phyloP scores from a whole-genome alignment of 116 monocot genomes.

The Phalaenopsis hybrid region DNA sequence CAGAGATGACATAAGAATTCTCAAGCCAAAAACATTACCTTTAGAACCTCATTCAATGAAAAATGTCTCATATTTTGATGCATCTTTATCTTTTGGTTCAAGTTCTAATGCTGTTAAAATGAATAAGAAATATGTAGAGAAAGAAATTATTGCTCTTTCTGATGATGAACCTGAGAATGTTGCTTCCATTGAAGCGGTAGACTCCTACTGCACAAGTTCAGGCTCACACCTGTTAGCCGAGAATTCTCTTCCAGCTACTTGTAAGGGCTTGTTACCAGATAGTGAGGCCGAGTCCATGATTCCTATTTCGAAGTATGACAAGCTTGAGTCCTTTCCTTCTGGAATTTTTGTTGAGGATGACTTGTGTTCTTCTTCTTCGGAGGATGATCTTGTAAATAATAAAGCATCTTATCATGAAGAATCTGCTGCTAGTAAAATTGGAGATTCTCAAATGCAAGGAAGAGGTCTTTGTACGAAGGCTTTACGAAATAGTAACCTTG shows the following conservation, averaged over 20 bases:
- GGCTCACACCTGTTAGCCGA: background rate
- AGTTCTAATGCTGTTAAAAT: constrained; percentile 5
- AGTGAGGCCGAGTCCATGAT: constrained; percentile 1
- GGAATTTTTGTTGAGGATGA: constrained; percentile 18
- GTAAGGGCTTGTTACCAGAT: constrained; percentile 15
- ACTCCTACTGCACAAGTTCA: constrained; percentile 13
- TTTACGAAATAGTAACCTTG: constrained; percentile 6
- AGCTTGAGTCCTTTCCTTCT: constrained; percentile 22
- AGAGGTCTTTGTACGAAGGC: background rate
- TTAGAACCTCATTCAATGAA: constrained; percentile 16
- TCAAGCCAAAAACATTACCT: constrained; percentile 8
- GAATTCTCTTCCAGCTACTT: constrained; percentile 3
- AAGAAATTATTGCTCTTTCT: constrained; percentile 53
- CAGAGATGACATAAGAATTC: constrained; percentile 3
- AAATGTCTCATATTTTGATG: constrained; percentile 10
- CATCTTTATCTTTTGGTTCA: constrained; percentile 4
- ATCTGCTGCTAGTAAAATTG: constrained; percentile 14
- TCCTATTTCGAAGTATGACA: constrained; percentile 4
- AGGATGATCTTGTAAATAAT: constrained; percentile 5
- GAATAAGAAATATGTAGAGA: constrained; percentile 8
- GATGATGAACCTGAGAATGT: constrained; percentile 58
- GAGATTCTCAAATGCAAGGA: constrained; percentile 10
- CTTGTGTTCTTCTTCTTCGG: constrained; percentile 12
- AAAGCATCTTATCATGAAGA: constrained; percentile 16
- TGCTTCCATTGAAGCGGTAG: constrained; percentile 9